Evolutionary conservation across 1,284 basidiomycete species (phyloP).

Genomic region (Anthracocystis panici-leucophaei): DNA sequence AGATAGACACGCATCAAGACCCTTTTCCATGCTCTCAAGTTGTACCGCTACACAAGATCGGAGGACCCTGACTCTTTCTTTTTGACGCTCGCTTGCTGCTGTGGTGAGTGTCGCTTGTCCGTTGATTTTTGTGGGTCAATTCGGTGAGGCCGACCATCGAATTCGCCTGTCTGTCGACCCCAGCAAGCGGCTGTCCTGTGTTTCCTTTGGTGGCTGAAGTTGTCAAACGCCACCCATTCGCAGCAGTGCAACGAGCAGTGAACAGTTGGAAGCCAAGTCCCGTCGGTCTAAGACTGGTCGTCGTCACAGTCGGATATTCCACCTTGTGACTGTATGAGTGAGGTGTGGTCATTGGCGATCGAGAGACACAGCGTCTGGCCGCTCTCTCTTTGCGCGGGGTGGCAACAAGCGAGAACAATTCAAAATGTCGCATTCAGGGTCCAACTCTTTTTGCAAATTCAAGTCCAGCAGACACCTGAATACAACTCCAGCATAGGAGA

Average conservation of each 20-base stretch:
- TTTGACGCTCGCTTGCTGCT: neutral
- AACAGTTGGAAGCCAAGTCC: too few relatives aligned
- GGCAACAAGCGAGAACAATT: neutral
- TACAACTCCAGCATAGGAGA: too few relatives aligned
- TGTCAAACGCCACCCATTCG: too few relatives aligned
- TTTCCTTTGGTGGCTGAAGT: too few relatives aligned
- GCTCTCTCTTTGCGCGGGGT: neutral
- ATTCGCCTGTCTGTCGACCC: too few relatives aligned
- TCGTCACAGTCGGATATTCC: neutral
- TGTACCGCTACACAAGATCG: constrained; percentile 4
- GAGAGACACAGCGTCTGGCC: constrained; percentile 1
- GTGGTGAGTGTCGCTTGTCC: too few relatives aligned
- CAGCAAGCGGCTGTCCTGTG: too few relatives aligned
- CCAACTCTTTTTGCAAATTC: neutral
- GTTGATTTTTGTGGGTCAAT: neutral
- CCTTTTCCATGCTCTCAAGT: neutral
- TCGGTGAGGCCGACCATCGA: too few relatives aligned
- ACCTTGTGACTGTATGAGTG: too few relatives aligned
- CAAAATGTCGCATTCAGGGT: neutral
- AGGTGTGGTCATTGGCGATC: constrained; percentile 2
- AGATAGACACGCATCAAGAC: constrained; percentile 1
- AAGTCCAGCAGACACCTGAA: too few relatives aligned
- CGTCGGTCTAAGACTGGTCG: too few relatives aligned
- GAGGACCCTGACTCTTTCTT: constrained; percentile 5
- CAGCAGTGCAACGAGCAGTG: too few relatives aligned